Evolutionary conservation across 129 eudicot genomes (phyloP), one percentile per base, ranked within the genome.

Genomic region (Oenanthe sinensis): DNA sequence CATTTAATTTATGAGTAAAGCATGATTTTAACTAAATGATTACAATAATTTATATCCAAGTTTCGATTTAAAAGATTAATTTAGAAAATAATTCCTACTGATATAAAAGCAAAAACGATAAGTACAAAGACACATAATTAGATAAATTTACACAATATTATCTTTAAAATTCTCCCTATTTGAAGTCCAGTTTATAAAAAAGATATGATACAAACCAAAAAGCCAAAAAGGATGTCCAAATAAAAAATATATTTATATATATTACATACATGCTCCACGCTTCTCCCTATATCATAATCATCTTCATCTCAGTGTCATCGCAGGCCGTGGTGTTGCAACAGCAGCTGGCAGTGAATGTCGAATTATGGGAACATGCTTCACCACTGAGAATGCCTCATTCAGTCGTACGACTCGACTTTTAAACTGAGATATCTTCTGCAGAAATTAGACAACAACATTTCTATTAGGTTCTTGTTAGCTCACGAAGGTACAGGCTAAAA

Each of bases 351-450:
- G 84, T 2, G 91, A 62, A 39, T 96, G 98, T 55, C 98, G 86
- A 42, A 91, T 84, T 20, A 93, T 76, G 22, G 98, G 98, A 19
- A 87, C 90, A 79, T 91, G 85, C 82, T 84, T 93, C 87, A 93
- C 98, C 48, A 93, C 83, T 10, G 96, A 91, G 84, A 93, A 93
- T 72, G 98, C 97, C 77, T 93, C 97, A 52, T 93, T 93, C 15
- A 93, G 90, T 50, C 89, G 86, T 73, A 92, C 98, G 81, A 91
- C 98, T 62, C 90, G 87, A 74, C 79, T 91, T 93, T 87, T 91
- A 75, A 93, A 87, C 86, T 93, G 97, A 81, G 98, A 91, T 73
- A 82, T 90, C 96, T 89, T 93, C 98, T 93, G 97, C 89, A 93
- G 47, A 82, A 67, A 28, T 28, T 42, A 67, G 73, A 12, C 12